Conservation (phyloP, 495 filamentous ascomycete species). For the Penicillium fimorum region DNA sequence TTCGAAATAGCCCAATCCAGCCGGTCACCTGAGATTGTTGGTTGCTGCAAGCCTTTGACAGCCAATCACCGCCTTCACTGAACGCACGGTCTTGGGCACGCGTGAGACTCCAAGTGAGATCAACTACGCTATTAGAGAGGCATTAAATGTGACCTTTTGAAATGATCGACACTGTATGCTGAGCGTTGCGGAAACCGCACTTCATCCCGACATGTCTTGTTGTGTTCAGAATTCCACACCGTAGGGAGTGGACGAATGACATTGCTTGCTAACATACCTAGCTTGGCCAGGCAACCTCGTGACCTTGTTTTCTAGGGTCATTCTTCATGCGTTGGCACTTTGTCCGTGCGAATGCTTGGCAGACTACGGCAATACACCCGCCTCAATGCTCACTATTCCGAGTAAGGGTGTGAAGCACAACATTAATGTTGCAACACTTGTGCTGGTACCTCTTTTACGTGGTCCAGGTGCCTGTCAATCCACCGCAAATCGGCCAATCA, state of each 20-base stretch:
- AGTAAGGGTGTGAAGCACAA: neutral
- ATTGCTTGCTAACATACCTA: slow-evolving; percentile 1
- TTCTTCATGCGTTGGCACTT: neutral
- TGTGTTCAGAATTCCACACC: slow-evolving; percentile 4
- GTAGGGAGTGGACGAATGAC: slow-evolving; percentile 1
- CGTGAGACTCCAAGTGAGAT: neutral
- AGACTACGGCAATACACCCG: too few species aligned
- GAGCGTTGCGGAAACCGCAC: neutral
- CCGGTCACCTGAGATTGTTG: neutral
- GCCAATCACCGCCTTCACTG: slow-evolving; percentile 1
- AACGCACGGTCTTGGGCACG: neutral
- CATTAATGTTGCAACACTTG: neutral
- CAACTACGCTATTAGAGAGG: neutral
- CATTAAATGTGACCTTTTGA: neutral
- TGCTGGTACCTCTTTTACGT: neutral
- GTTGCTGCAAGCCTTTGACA: neutral
- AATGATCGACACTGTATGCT: neutral
- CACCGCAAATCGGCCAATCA: neutral
- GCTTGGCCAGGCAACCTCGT: neutral
- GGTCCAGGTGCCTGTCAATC: slow-evolving; percentile 5
- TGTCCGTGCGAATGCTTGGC: slow-evolving; percentile 8
- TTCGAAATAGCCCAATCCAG: neutral
- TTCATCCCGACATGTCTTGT: slow-evolving; percentile 1
- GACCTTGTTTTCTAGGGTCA: neutral
- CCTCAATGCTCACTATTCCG: neutral